A percentile compares a stretch with the other conserved stretches of the same genome.
Conservation (phyloP, 768 basidiomycete species). For the Leccinum disarticulatum region DNA sequence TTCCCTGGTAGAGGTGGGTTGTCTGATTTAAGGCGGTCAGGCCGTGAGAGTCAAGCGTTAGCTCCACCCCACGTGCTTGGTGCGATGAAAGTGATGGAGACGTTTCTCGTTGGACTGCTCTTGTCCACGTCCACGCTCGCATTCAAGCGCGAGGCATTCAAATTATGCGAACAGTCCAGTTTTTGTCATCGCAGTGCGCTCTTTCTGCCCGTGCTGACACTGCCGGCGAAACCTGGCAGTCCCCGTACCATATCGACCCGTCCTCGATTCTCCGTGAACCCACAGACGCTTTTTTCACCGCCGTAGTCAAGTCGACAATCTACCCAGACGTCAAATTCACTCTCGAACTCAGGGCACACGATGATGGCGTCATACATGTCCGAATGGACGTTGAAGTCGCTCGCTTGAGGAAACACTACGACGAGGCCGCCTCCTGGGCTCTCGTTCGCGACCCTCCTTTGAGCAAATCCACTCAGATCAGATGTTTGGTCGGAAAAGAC, state of each 20-base stretch:
- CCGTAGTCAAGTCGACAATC: constrained; percentile 70
- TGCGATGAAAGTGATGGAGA: background rate
- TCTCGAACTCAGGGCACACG: constrained; percentile 80
- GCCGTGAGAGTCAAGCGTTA: too few relatives aligned
- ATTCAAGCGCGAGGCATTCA: constrained; percentile 86
- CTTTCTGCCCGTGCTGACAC: constrained; percentile 72
- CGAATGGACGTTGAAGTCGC: constrained; percentile 89
- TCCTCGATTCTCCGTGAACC: constrained; percentile 50
- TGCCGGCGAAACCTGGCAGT: constrained; percentile 62
- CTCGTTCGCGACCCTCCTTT: constrained; percentile 70
- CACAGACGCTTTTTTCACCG: constrained; percentile 63
- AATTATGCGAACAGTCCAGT: constrained; percentile 89
- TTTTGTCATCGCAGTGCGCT: constrained; percentile 91
- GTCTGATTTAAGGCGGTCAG: too few relatives aligned
- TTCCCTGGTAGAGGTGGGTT: too few relatives aligned
- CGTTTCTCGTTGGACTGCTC: constrained; percentile 34
- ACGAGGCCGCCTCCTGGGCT: constrained; percentile 91
- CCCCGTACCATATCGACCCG: constrained; percentile 80
- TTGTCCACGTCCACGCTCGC: constrained; percentile 41
- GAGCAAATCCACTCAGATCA: constrained; percentile 45
- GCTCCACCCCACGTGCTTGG: background rate
- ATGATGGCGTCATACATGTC: constrained; percentile 87
- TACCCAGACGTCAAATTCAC: constrained; percentile 84
- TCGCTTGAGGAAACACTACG: constrained; percentile 79
- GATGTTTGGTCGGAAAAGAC: constrained; percentile 66